A percentile compares a stretch with the other conserved stretches of the same genome.
Evolutionary conservation across 768 basidiomycete genomes (phyloP).

Genomic region (Xanthoconium stramineum): DNA sequence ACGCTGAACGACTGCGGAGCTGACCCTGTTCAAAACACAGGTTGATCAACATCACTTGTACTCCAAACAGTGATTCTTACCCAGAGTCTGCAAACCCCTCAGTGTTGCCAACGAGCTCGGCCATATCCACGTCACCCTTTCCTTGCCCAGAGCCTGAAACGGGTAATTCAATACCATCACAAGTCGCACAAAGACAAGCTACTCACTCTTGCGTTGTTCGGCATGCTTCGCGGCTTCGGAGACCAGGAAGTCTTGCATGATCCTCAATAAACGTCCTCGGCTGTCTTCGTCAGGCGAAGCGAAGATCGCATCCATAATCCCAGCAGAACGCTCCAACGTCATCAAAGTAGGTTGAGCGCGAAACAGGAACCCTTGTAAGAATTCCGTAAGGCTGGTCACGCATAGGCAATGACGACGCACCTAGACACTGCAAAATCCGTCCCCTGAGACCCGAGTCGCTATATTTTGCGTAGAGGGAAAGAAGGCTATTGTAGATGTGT

Average conservation of each 20-base stretch:
- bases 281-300: slow-evolving; percentile 67
- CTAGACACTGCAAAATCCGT: slow-evolving; percentile 83
- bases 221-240: slow-evolving; percentile 80
- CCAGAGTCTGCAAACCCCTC: slow-evolving; percentile 97
- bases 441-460: slow-evolving; percentile 55
- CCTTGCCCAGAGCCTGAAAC: slow-evolving; percentile 17
- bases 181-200: not conserved
- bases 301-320: slow-evolving; percentile 90
- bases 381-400: not conserved
- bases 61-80: slow-evolving; percentile 44
- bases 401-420: slow-evolving; percentile 38
- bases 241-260: slow-evolving; percentile 88
- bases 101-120: slow-evolving; percentile 91
- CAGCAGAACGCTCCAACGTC: slow-evolving; percentile 72
- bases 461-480: slow-evolving; percentile 71
- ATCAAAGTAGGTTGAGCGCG: slow-evolving; percentile 90
- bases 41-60: not conserved
- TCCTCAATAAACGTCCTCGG: slow-evolving; percentile 71
- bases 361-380: slow-evolving; percentile 75
- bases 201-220: slow-evolving; percentile 62
- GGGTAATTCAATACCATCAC: not conserved
- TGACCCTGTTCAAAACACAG: slow-evolving; percentile 56
- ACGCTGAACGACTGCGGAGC: slow-evolving; percentile 91
- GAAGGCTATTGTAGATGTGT: slow-evolving; percentile 70
- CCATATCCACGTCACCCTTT: slow-evolving; percentile 67